phyloP scores from a whole-genome alignment of 768 basidiomycete genomes.

The Mycena belliarum region DNA sequence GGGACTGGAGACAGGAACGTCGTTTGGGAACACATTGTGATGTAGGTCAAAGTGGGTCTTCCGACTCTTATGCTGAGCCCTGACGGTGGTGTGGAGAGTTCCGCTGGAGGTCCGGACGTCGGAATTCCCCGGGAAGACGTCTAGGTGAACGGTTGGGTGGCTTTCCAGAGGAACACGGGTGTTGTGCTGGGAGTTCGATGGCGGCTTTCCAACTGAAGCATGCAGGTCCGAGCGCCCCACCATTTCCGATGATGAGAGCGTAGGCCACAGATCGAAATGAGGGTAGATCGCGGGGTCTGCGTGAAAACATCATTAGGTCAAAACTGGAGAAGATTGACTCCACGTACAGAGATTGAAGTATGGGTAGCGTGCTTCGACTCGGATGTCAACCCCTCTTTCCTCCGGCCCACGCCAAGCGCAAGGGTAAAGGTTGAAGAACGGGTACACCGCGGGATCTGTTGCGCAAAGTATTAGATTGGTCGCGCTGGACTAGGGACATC shows the following conservation, averaged over 20 bases:
- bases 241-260: conserved; percentile 5
- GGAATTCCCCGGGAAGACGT: conserved; percentile 14
- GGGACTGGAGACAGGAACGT: conserved; percentile 3
- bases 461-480: background rate
- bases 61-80: background rate
- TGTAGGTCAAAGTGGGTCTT: conserved; percentile 20
- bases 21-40: conserved; percentile 11
- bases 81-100: too few species aligned
- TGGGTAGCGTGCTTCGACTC: conserved; percentile 30
- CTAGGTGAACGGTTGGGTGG: conserved; percentile 16
- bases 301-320: background rate
- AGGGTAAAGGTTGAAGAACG: conserved; percentile 27
- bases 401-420: background rate
- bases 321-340: background rate
- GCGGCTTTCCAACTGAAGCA: conserved; percentile 14
- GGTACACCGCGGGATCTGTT: conserved; percentile 16
- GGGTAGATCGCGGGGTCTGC: conserved; percentile 44
- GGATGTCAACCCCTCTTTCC: background rate
- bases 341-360: conserved; percentile 39
- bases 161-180: conserved; percentile 1
- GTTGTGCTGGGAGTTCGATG: background rate
- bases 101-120: conserved; percentile 19
- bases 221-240: conserved; percentile 20
- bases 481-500: background rate
- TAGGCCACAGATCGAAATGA: conserved; percentile 40